phyloP scores from a whole-genome alignment of 345 rosid species.

The Boechera retrofracta region DNA sequence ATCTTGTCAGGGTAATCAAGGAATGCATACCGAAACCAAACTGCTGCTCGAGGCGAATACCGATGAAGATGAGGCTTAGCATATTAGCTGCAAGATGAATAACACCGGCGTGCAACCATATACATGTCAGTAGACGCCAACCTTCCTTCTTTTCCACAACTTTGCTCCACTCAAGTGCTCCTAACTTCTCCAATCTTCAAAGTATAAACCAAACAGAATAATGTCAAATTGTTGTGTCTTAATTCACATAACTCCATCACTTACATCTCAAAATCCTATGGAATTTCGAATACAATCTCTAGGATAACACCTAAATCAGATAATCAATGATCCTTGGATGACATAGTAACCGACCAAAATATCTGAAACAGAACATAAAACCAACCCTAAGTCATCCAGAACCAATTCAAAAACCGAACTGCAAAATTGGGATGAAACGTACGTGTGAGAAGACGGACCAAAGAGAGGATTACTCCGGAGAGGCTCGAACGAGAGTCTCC shows the following conservation, averaged over 20 bases:
- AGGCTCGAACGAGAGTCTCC: conserved; percentile 87
- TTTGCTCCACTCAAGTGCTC: conserved; percentile 70
- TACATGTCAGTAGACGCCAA: conserved; percentile 89
- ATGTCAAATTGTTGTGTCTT: neutral
- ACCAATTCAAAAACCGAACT: neutral
- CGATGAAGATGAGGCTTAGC: conserved; percentile 83
- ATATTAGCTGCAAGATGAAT: conserved; percentile 81
- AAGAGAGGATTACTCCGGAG: conserved; percentile 77
- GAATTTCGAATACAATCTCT: neutral
- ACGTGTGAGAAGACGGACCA: conserved; percentile 88
- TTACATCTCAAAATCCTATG: neutral
- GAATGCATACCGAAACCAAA: conserved; percentile 77
- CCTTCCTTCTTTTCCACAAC: conserved; percentile 72
- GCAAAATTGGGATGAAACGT: neutral
- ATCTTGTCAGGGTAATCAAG: neutral
- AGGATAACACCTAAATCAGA: neutral
- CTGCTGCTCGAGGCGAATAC: conserved; percentile 93
- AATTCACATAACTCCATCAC: neutral
- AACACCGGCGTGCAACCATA: conserved; percentile 95
- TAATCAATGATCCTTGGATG: neutral
- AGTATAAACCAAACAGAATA: conserved; percentile 1
- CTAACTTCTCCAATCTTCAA: conserved; percentile 81
- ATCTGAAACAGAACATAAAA: conserved; percentile 13
- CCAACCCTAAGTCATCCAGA: neutral
- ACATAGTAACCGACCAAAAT: neutral